Percentiles rank a stretch among this genome's conserved stretches.
Evolutionary conservation across 2,329 filamentous ascomycete species (phyloP).

Genomic region (Magnaporthiopsis poae): DNA sequence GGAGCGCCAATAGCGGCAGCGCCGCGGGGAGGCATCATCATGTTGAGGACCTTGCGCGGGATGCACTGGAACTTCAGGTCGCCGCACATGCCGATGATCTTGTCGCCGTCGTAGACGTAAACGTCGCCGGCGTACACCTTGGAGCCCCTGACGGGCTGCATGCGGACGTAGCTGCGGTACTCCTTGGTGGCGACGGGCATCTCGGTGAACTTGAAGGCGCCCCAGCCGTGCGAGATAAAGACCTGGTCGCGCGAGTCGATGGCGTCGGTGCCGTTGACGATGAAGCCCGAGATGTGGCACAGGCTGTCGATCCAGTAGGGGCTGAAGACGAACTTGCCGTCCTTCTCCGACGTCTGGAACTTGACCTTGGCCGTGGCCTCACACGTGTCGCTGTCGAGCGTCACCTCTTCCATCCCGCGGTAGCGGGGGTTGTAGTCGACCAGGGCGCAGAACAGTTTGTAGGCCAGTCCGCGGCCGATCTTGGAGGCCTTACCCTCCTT

Average conservation of each 20-base stretch:
- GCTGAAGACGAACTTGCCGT: conserved; percentile 44
- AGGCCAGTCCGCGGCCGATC: conserved; percentile 64
- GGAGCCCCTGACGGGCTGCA: conserved; percentile 42
- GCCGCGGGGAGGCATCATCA: conserved; percentile 53
- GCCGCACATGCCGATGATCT: conserved; percentile 36
- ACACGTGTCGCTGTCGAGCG: conserved; percentile 37
- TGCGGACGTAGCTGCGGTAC: conserved; percentile 48
- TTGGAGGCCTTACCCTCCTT: conserved; percentile 58
- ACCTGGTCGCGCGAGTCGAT: conserved; percentile 45
- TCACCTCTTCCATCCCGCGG: conserved; percentile 49
- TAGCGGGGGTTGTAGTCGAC: conserved; percentile 48
- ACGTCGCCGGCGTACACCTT: conserved; percentile 45
- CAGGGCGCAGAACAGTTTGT: conserved; percentile 55
- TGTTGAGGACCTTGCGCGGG: conserved; percentile 55
- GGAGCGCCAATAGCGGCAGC: conserved; percentile 27
- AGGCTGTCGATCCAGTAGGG: conserved; percentile 52
- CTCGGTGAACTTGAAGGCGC: conserved; percentile 40
- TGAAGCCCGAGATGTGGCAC: conserved; percentile 51
- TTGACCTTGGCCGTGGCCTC: conserved; percentile 33
- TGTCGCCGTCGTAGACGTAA: conserved; percentile 44
- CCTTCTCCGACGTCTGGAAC: conserved; percentile 37
- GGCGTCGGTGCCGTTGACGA: conserved; percentile 48
- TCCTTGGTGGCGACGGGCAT: conserved; percentile 33
- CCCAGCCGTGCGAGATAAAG: conserved; percentile 53
- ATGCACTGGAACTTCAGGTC: conserved; percentile 60